These are phyloP conservation scores for Microstegium vimineum DNA, from an alignment of 176 grass and related monocot genomes.

Conservation along the genomic window DNA sequence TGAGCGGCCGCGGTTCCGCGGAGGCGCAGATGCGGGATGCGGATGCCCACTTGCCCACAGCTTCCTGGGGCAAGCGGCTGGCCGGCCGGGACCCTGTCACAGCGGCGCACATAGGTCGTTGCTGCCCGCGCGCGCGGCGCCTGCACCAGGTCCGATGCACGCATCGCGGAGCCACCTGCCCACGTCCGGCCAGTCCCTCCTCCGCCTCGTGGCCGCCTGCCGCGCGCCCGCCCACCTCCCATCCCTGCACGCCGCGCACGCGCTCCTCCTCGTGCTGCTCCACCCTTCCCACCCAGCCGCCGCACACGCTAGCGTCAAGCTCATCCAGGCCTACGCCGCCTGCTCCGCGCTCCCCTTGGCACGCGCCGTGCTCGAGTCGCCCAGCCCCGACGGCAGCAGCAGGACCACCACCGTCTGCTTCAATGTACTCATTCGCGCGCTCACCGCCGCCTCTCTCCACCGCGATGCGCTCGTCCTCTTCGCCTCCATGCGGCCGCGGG, in stretches of 20 bases:
- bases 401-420: conserved; percentile 42
- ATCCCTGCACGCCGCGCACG: conserved; percentile 44
- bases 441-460: conserved; percentile 44
- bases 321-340: conserved; percentile 69
- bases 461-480: conserved; percentile 54
- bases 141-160: background rate
- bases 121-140: background rate
- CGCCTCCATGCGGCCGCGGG: conserved; percentile 33
- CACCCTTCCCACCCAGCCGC: conserved; percentile 32
- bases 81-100: too few relatives aligned
- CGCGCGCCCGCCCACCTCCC: conserved; percentile 35
- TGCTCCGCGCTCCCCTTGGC: conserved; percentile 49
- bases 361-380: conserved; percentile 38
- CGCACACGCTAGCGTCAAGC: conserved; percentile 42
- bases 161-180: conserved; percentile 1
- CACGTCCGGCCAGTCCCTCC: background rate
- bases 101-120: too few relatives aligned
- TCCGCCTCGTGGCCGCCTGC: conserved; percentile 41
- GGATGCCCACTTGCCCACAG: too few relatives aligned
- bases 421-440: conserved; percentile 68
- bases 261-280: conserved; percentile 40
- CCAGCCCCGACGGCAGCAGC: conserved; percentile 7
- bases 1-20: background rate
- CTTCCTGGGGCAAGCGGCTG: too few relatives aligned
- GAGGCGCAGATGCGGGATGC: too few relatives aligned